A percentile compares a stretch with the other conserved stretches of the same genome.
phyloP scores from a whole-genome alignment of 2,329 filamentous ascomycete species.

The Xylariaceae sp. region DNA sequence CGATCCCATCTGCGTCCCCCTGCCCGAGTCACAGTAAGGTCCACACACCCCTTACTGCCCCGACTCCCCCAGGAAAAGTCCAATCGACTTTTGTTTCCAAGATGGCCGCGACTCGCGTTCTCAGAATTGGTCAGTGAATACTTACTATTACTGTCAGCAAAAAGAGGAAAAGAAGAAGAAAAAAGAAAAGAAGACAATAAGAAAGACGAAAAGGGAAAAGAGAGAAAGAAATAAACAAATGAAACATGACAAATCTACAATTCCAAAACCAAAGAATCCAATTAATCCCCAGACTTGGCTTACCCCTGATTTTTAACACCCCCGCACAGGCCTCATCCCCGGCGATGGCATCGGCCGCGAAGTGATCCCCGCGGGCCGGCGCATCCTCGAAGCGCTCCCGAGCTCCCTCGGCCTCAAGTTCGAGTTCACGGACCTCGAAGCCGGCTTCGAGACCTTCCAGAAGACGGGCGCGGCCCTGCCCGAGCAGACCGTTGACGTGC shows the following conservation, averaged over 20 bases:
- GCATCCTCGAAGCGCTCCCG: slow-evolving; percentile 87
- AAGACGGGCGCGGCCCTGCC: slow-evolving; percentile 82
- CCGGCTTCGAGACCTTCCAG: slow-evolving; percentile 91
- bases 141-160: neutral
- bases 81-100: slow-evolving; percentile 32
- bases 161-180: neutral
- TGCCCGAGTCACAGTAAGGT: neutral
- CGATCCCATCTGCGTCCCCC: neutral
- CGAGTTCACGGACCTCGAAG: slow-evolving; percentile 87
- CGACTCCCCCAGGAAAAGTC: neutral
- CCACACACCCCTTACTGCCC: neutral
- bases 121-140: slow-evolving; percentile 57
- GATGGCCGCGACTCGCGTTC: slow-evolving; percentile 56
- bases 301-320: neutral
- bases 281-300: neutral
- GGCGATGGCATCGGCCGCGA: slow-evolving; percentile 98
- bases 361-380: slow-evolving; percentile 91
- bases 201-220: neutral
- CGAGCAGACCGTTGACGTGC: slow-evolving; percentile 81
- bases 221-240: neutral
- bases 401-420: slow-evolving; percentile 89
- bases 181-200: neutral
- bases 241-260: neutral
- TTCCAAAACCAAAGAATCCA: neutral
- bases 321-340: slow-evolving; percentile 73